Base-by-base conservation (phyloP, 73 alveolate genomes). In the Diophrys appendiculata region DNA sequence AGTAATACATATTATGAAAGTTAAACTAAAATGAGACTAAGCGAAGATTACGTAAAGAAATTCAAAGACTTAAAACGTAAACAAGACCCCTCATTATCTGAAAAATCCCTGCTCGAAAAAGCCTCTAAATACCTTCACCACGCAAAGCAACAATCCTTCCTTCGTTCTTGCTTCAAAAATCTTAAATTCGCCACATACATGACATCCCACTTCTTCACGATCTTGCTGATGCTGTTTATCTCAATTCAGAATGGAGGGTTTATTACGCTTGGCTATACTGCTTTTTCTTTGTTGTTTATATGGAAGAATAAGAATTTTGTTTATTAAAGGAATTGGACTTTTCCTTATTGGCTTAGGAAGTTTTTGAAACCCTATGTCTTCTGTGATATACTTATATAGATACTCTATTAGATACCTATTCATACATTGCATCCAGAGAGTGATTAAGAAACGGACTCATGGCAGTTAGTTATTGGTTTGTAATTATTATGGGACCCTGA, bases 191-290 rank as follows among this genome's bases (percentile, higher is more conserved):
- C 68, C 29, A 67, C 34, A 23, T 23, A 67, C n/a, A 33, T 67
- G 2, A 70, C 78, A n/a, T 70, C 78, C 14, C n/a, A 64, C 5
- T 33, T 70, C 18, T 2, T 70, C 1, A 23, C 78, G n/a, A 31
- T 70, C 1, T 30, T 70, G 68, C 28, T 28, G 13, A 8, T 70
- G 11, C 30, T 70, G n/a, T 33, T 70, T 30, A 70, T 70, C n/a
- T 64, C 78, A 33, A 33, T 70, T 35, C 78, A 70, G 67, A 33
- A 33, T 70, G 25, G 30, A 33, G 78, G 78, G 30, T 22, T 70
- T 2, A 70, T 70, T 24, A 70, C 31, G 18, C 34, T 70, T 8
- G 13, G 31, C 65, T 70, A 70, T 35, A 70, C 34, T 3, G n/a
- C 68, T 24, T 70, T 70, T 35, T 70, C 68, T 30, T 34, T 70